Evolutionary conservation across 192 early-diverging fungal species (phyloP), one percentile per base, ranked within the genome.

Genomic region (Coemansia sp.): DNA sequence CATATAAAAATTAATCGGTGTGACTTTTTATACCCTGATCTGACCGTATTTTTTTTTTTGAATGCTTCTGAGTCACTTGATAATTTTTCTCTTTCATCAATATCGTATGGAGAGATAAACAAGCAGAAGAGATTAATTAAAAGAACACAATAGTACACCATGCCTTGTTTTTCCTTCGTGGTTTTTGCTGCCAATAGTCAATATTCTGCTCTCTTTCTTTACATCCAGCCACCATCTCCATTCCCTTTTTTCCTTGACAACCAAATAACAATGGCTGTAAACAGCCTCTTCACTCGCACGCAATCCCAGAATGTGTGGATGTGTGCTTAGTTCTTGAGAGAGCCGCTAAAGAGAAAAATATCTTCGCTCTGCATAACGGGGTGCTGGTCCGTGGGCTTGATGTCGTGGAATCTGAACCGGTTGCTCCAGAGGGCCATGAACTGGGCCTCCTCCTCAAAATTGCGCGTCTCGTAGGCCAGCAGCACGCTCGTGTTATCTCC

Each of bases 341-440:
- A 5, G 18, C 65, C 65, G 1, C 67, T 72, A n/a, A 79, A 79
- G 8, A 79, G 1, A 42, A 61, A 79, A 9, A 79, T 79, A 45
- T 79, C 77, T 21, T 79, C 77, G 72, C 72, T 75, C 44, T 75
- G 68, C 77, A 64, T 65, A 40, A 71, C 65, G 11, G 64, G 65
- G 44, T 79, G 67, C 65, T 74, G 71, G 12, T 79, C 77, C 21
- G 19, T 42, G 9, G 72, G 77, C 77, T 79, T 79, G 69, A 79
- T 79, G 21, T 79, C 77, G 68, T 57, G 71, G 72, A 79, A 79
- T 37, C 64, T 32, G 52, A 79, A 79, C 12, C 26, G 19, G 19
- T 43, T 40, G 61, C 77, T 71, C 77, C 71, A 75, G 45, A 43
- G 65, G 9, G 77, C 77, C 9, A 79, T 63, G 38, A 79, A 79